These are phyloP conservation scores for Glomus cerebriforme DNA, from an alignment of 192 early-diverging fungal species.

Conservation along the genomic window DNA sequence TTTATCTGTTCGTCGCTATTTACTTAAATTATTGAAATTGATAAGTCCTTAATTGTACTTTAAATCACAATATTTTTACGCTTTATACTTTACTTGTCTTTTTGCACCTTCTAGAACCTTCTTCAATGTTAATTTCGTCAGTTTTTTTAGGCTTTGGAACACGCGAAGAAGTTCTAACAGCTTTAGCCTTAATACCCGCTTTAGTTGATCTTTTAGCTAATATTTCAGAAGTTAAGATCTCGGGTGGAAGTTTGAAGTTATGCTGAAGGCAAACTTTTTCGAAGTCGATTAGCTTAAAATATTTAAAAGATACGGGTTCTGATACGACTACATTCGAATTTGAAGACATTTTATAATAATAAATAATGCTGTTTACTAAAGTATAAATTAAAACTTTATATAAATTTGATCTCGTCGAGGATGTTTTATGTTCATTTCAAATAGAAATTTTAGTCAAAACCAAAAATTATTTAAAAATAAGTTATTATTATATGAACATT, in stretches of 20 bases:
- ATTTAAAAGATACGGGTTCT: not conserved
- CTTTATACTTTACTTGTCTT: not conserved
- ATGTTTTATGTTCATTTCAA: too few species aligned
- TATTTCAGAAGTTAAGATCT: not conserved
- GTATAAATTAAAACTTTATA: too few species aligned
- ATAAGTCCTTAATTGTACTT: not conserved
- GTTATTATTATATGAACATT: not conserved
- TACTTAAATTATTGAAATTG: not conserved
- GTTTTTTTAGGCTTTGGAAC: not conserved
- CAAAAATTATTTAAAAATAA: not conserved
- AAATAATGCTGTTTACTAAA: too few species aligned
- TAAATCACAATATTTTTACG: not conserved
- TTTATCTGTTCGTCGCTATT: too few species aligned
- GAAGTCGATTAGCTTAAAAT: constrained; percentile 1
- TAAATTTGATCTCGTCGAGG: too few species aligned
- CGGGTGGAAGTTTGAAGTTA: not conserved
- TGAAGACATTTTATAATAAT: not conserved
- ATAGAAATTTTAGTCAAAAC: too few species aligned
- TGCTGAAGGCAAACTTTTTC: not conserved
- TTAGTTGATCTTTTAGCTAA: not conserved
- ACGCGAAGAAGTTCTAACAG: not conserved
- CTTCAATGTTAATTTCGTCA: not conserved
- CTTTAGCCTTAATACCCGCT: not conserved
- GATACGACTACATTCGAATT: not conserved
- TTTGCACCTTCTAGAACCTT: not conserved